Evolutionary conservation across 441 rosid species (phyloP), one percentile per base, ranked within the genome.

Genomic region (Melastoma candidum): DNA sequence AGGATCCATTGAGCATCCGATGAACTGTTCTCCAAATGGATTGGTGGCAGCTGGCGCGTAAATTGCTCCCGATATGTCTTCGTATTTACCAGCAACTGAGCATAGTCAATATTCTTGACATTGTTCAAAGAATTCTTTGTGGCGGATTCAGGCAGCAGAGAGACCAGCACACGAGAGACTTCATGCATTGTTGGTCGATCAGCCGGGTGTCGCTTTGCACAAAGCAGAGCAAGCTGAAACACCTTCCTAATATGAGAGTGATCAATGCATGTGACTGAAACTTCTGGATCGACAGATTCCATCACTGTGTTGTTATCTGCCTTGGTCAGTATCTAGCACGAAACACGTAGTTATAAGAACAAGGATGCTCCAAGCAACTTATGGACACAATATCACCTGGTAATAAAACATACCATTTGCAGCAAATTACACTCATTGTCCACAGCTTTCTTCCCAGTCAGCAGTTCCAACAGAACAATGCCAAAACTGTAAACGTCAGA

Each of bases 401-500:
- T 6, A 36, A 36, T 36, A 36, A 9, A 36, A 50, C 17, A 2
- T 76, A 92, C 98, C 90, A 85, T 65, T 62, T 70, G 87, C 64
- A 78, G 98, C 72, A 90, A 69, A 77, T 85, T 90, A 32, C 85
- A 83, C 12, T 90, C 96, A 0, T 83, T 73, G 65, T 92, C 97
- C 45, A 92, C 98, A 46, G 98, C 97, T 45, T 88, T 92, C 72
- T 84, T 92, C 47, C 98, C 98, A 0, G 98, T 92, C 39, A 88
- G 68, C 63, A 92, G 88, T 83, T 92, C 98, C 32, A 92, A 78
- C 46, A 92, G 92, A 48, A 92, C 98, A 51, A 92, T 64, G 12
- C 98, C 98, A 3, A 92, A 92, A 72, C 98, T 92, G 60, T 92
- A 92, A 24, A 92, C 75, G 77, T 92, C 98, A 6, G 98, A 92